phyloP scores from a whole-genome alignment of 495 filamentous ascomycete species.

The Paragyromitra xinjiangensis region DNA sequence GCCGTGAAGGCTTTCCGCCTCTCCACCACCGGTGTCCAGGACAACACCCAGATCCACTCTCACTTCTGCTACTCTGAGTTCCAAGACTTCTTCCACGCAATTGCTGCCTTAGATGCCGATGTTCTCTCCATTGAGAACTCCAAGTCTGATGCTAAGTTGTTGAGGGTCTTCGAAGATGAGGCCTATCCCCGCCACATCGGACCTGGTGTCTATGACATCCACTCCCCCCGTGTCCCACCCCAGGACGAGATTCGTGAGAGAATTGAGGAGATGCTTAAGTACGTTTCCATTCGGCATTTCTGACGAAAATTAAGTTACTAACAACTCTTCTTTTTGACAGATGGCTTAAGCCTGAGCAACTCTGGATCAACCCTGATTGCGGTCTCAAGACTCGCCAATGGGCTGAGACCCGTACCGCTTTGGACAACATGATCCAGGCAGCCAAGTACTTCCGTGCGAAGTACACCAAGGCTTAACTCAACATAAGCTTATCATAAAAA shows the following conservation, averaged over 20 bases:
- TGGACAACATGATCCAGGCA: constrained; percentile 92
- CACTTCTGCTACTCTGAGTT: constrained; percentile 99
- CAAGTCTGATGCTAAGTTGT: constrained; percentile 98
- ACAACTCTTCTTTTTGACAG: constrained; percentile 27
- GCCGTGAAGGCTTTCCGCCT: constrained; percentile 97
- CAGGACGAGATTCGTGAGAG: constrained; percentile 97
- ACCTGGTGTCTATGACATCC: constrained; percentile 99
- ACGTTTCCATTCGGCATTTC: constrained; percentile 50
- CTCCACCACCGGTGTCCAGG: constrained; percentile 85
- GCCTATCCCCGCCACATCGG: constrained; percentile 97
- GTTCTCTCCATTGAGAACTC: constrained; percentile 99
- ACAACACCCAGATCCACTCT: constrained; percentile 98
- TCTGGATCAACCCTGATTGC: constrained; percentile 99
- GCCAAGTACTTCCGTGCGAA: constrained; percentile 95
- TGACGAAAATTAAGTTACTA: constrained; percentile 7
- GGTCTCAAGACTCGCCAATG: constrained; percentile 98
- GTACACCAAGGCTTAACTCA: constrained; percentile 66
- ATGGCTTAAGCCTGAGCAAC: constrained; percentile 85
- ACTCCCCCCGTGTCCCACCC: constrained; percentile 93
- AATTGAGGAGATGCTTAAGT: constrained; percentile 95
- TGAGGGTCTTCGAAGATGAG: constrained; percentile 97
- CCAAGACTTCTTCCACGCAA: constrained; percentile 99
- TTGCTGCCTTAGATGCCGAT: constrained; percentile 96
- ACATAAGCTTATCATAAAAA: constrained; percentile 52
- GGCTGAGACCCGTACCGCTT: constrained; percentile 92